Conservation (phyloP, 257 asterid genomes). For the Catharanthus roseus region DNA sequence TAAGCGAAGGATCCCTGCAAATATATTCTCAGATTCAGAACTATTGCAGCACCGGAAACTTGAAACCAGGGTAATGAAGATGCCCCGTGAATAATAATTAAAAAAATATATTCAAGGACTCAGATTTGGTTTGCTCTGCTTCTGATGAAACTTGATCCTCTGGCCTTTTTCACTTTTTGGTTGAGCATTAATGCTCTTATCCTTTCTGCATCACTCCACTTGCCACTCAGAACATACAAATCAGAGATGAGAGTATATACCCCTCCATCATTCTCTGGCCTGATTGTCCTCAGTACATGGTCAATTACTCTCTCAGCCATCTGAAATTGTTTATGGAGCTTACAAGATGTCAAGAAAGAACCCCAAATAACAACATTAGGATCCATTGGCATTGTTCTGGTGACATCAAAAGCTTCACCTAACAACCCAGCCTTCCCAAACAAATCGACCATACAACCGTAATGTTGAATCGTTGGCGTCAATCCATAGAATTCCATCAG, state of each 20-base stretch:
- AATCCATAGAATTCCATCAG: constrained; percentile 38
- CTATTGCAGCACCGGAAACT: no score
- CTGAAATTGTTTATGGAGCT: constrained; percentile 45
- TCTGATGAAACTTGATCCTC: constrained; percentile 49
- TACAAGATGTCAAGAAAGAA: constrained; percentile 58
- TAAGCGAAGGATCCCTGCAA: no score
- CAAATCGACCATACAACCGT: constrained; percentile 66
- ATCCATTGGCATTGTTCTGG: constrained; percentile 40
- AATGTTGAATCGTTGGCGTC: constrained; percentile 54
- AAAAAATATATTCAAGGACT: no score
- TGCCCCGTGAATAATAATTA: no score
- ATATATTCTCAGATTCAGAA: no score
- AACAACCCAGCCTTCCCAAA: constrained; percentile 56
- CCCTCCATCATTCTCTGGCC: constrained; percentile 60
- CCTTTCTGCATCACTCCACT: constrained; percentile 47
- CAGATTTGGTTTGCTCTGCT: not conserved
- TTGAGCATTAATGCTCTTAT: constrained; percentile 41
- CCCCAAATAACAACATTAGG: constrained; percentile 65
- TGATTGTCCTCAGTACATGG: constrained; percentile 39
- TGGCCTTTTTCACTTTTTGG: constrained; percentile 43
- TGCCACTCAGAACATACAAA: constrained; percentile 42
- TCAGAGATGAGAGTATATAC: constrained; percentile 49
- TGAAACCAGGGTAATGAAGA: no score
- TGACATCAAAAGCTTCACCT: constrained; percentile 53
- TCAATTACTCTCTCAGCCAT: constrained; percentile 54